Evolutionary conservation across 2,329 filamentous ascomycete species (phyloP).

Genomic region (Huntiella moniliformis): DNA sequence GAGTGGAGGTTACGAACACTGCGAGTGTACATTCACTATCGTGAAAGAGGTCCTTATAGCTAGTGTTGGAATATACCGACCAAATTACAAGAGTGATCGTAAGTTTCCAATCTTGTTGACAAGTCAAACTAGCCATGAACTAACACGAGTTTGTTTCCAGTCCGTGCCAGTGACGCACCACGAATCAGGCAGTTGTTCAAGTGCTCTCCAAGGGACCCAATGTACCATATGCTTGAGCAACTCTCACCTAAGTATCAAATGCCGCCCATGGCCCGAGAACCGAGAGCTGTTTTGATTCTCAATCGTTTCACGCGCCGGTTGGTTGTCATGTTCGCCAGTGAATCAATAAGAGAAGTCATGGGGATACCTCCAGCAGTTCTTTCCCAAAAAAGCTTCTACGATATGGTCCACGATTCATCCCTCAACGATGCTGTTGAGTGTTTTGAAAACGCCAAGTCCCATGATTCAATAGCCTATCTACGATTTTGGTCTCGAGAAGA

Average conservation of each 20-base stretch:
- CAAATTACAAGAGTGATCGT: conserved; percentile 55
- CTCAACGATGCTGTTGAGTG: conserved; percentile 58
- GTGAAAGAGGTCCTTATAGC: conserved; percentile 78
- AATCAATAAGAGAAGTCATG: conserved; percentile 55
- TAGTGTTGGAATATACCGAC: conserved; percentile 60
- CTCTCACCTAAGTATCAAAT: conserved; percentile 62
- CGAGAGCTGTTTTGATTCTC: conserved; percentile 64
- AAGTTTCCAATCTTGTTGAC: conserved; percentile 20
- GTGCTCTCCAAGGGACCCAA: conserved; percentile 61
- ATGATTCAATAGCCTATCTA: conserved; percentile 78
- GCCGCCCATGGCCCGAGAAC: conserved; percentile 49
- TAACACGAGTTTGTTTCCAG: conserved; percentile 23
- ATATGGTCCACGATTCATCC: conserved; percentile 64
- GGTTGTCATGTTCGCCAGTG: conserved; percentile 73
- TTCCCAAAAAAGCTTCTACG: conserved; percentile 66
- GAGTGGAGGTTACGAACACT: conserved; percentile 42
- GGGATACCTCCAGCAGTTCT: conserved; percentile 52
- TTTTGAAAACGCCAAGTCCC: conserved; percentile 69
- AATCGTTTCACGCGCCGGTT: conserved; percentile 72
- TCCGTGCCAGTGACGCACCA: conserved; percentile 58
- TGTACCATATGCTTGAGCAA: conserved; percentile 79
- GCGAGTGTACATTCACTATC: conserved; percentile 77
- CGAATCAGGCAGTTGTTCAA: conserved; percentile 63
- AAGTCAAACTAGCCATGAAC: not conserved
- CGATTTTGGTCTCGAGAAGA: conserved; percentile 73